phyloP scores from a whole-genome alignment of 352 stramenopile genomes.

The Phytophthora syringae region DNA sequence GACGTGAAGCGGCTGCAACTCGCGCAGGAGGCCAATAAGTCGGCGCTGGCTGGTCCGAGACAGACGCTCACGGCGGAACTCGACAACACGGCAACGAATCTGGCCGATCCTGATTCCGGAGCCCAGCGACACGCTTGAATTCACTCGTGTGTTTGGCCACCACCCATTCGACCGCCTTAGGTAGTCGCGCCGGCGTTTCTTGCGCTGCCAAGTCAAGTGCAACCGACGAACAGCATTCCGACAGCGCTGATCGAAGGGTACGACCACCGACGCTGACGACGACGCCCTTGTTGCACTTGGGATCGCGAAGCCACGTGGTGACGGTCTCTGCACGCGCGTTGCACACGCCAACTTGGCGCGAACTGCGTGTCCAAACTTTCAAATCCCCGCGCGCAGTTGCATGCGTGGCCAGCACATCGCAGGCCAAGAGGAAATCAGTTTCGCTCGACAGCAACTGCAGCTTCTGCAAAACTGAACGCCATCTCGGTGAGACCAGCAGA shows the following conservation, averaged over 20 bases:
- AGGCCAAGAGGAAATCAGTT: neutral
- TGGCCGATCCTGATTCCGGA: constrained; percentile 20
- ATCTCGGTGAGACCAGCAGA: constrained; percentile 21
- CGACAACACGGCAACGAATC: constrained; percentile 11
- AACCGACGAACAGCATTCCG: too few relatives aligned
- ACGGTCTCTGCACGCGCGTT: constrained; percentile 1
- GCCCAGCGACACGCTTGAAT: constrained; percentile 21
- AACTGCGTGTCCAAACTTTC: constrained; percentile 32
- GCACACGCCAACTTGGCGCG: constrained; percentile 1
- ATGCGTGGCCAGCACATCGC: neutral
- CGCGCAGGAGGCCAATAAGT: constrained; percentile 16
- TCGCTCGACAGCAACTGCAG: neutral
- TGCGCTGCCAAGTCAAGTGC: too few relatives aligned
- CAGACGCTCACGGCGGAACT: constrained; percentile 6
- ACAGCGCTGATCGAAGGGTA: too few relatives aligned
- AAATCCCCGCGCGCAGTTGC: constrained; percentile 17
- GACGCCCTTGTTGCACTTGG: neutral
- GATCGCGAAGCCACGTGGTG: neutral
- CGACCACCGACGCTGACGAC: neutral
- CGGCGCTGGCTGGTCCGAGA: constrained; percentile 3
- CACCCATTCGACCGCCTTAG: neutral
- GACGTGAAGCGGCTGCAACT: constrained; percentile 12
- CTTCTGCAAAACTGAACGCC: neutral
- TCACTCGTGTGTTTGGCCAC: neutral
- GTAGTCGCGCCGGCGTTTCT: constrained; percentile 1